Conservation (phyloP, 1,284 basidiomycete species). For the Vanrija sp. region DNA sequence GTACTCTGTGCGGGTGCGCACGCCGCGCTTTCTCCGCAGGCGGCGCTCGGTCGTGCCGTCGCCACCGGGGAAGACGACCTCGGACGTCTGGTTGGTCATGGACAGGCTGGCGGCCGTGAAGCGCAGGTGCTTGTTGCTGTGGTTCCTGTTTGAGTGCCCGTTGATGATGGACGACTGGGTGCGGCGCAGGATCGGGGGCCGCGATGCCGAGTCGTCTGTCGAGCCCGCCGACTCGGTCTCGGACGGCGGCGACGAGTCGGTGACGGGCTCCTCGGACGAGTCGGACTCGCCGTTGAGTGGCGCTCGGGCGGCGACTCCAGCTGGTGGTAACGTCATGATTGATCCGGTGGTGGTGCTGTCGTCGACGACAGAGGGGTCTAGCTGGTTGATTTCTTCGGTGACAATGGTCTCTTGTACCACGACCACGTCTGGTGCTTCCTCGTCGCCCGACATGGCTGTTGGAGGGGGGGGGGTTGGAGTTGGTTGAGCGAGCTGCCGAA, state of each 20-base stretch:
- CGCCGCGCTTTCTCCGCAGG: constrained; percentile 9
- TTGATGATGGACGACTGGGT: not conserved
- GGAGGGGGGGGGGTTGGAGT: too few species aligned
- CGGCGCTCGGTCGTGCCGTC: not conserved
- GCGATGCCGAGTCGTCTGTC: not conserved
- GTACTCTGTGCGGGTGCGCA: constrained; percentile 32
- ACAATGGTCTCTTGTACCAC: too few species aligned
- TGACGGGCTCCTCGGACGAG: not conserved
- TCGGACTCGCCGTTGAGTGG: not conserved
- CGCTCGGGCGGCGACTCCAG: too few species aligned
- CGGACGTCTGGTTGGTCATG: not conserved
- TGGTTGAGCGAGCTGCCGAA: too few species aligned
- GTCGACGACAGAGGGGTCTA: too few species aligned
- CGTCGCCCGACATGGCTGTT: too few species aligned
- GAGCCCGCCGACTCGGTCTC: not conserved
- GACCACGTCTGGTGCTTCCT: too few species aligned
- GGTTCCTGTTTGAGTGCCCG: not conserved
- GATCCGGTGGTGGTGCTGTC: too few species aligned
- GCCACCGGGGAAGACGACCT: constrained; percentile 8
- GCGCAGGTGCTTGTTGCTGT: constrained; percentile 11
- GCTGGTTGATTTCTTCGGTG: too few species aligned
- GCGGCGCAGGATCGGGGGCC: constrained; percentile 1
- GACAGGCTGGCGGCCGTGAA: constrained; percentile 7
- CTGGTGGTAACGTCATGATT: too few species aligned
- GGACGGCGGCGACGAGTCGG: not conserved